A percentile compares a stretch with the other conserved stretches of the same genome.
Evolutionary conservation across 257 asterid genomes (phyloP).

Genomic region (Lycium barbarum): DNA sequence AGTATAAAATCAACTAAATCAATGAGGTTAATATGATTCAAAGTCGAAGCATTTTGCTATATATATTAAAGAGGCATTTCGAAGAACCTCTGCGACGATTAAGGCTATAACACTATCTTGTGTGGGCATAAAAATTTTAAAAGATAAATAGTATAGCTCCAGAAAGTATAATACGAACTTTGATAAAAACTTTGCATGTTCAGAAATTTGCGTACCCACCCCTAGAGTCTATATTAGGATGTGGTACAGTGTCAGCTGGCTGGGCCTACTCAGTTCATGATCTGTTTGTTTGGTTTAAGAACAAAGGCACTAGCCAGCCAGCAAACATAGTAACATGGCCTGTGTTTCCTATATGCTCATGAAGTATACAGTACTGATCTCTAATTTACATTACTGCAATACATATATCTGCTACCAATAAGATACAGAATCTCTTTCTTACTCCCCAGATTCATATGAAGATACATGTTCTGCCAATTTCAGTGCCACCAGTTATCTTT

Average conservation of each 20-base stretch:
- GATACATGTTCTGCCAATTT: slow-evolving; percentile 36
- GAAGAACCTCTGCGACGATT: too few species aligned
- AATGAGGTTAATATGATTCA: too few species aligned
- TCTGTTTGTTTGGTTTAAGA: slow-evolving; percentile 38
- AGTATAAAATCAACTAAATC: too few species aligned
- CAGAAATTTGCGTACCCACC: not conserved
- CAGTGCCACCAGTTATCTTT: slow-evolving; percentile 33
- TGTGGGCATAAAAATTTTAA: too few species aligned
- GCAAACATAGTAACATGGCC: slow-evolving; percentile 76
- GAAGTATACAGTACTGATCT: not conserved
- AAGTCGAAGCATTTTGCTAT: too few species aligned
- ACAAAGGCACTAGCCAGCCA: not conserved
- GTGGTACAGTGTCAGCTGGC: slow-evolving; percentile 35
- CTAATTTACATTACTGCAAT: not conserved
- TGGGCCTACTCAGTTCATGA: slow-evolving; percentile 48
- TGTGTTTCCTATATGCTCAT: slow-evolving; percentile 39
- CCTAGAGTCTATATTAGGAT: not conserved
- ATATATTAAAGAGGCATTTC: too few species aligned
- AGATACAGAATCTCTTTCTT: slow-evolving; percentile 23
- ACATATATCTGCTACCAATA: not conserved
- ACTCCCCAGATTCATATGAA: slow-evolving; percentile 38
- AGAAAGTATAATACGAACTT: too few species aligned
- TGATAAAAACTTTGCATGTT: not conserved
- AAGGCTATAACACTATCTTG: too few species aligned
- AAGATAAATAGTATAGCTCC: too few species aligned